These are phyloP conservation scores for Arthrobotrys musiformis DNA, from an alignment of 2,329 filamentous ascomycete species.

Conservation along the genomic window DNA sequence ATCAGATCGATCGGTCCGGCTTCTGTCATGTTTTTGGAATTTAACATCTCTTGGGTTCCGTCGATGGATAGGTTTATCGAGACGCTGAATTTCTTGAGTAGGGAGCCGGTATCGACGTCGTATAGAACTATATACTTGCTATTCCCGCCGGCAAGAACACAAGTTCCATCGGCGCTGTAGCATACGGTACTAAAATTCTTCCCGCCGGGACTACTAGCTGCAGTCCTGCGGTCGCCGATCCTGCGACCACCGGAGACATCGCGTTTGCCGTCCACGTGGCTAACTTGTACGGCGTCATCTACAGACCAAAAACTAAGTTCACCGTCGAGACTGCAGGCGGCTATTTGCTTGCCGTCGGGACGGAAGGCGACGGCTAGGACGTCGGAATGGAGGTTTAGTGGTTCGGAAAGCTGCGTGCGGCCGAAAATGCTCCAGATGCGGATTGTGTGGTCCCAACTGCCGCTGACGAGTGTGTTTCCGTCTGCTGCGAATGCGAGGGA, in stretches of 20 bases:
- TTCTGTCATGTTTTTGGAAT: slow-evolving; percentile 90
- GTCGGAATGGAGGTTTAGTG: slow-evolving; percentile 89
- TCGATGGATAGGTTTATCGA: slow-evolving; percentile 95
- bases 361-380: slow-evolving; percentile 86
- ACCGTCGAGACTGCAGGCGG: slow-evolving; percentile 90
- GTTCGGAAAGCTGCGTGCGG: slow-evolving; percentile 92
- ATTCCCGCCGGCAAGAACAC: slow-evolving; percentile 88
- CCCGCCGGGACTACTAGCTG: slow-evolving; percentile 87
- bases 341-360: slow-evolving; percentile 89
- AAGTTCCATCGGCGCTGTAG: slow-evolving; percentile 92
- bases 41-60: slow-evolving; percentile 95
- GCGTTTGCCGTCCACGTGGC: slow-evolving; percentile 86
- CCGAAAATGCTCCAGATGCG: slow-evolving; percentile 96
- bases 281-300: slow-evolving; percentile 84
- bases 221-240: slow-evolving; percentile 85
- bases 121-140: slow-evolving; percentile 99
- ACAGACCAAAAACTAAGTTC: slow-evolving; percentile 96
- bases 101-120: slow-evolving; percentile 88
- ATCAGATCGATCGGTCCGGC: slow-evolving; percentile 85
- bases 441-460: slow-evolving; percentile 96
- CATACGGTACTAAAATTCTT: slow-evolving; percentile 89
- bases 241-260: slow-evolving; percentile 94
- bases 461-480: slow-evolving; percentile 83
- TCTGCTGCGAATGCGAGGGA: slow-evolving; percentile 88
- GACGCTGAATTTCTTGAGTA: slow-evolving; percentile 95